Evolutionary conservation across 441 rosid species (phyloP).

Genomic region (Euphorbia corollata): DNA sequence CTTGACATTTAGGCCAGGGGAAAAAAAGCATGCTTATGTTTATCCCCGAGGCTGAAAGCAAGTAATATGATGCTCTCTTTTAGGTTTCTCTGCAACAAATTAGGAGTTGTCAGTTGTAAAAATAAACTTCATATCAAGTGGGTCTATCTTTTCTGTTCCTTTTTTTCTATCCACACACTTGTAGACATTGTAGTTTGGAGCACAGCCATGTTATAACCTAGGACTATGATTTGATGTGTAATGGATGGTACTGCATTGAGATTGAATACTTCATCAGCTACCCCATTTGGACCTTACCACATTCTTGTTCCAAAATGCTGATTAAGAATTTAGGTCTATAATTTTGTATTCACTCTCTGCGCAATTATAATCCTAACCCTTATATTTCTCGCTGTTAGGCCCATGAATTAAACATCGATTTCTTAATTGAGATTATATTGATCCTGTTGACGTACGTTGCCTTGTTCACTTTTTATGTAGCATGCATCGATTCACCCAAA

Average conservation of each 20-base stretch:
- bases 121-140: not conserved
- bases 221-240: not conserved
- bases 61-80: slow-evolving; percentile 5
- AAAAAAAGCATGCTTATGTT: not conserved
- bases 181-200: not conserved
- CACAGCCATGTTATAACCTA: not conserved
- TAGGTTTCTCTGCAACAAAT: slow-evolving; percentile 4
- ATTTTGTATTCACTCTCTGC: not conserved
- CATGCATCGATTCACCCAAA: not conserved
- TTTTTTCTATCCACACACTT: not conserved
- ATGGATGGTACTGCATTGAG: not conserved
- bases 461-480: not conserved
- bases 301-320: not conserved
- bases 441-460: slow-evolving; percentile 2
- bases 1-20: not conserved
- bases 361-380: not conserved
- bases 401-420: not conserved
- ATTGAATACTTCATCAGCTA: not conserved
- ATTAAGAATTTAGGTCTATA: not conserved
- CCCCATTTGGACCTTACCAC: not conserved
- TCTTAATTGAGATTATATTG: not conserved
- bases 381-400: not conserved
- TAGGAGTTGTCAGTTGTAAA: not conserved
- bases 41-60: not conserved
- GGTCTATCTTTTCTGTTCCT: not conserved